Conservation (phyloP, 139 green algal species). For the Chlorella vulgaris region DNA sequence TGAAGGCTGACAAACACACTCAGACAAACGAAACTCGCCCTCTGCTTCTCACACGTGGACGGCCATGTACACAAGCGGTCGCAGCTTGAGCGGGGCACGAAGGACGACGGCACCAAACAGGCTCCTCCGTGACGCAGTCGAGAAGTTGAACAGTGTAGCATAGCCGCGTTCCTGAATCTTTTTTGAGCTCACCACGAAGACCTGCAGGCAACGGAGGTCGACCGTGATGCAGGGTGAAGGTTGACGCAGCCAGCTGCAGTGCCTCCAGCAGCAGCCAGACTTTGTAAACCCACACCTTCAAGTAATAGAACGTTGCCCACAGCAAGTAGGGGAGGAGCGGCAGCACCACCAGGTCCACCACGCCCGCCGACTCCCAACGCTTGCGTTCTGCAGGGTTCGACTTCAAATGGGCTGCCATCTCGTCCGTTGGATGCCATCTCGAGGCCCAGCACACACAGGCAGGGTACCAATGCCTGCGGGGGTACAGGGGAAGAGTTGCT, state of each 20-base stretch:
- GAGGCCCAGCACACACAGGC: slow-evolving; percentile 74
- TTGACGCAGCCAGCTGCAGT: no score
- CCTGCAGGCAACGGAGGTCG: slow-evolving; percentile 38
- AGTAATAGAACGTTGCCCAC: slow-evolving; percentile 74
- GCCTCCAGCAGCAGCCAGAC: no score
- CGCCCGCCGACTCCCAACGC: slow-evolving; percentile 39
- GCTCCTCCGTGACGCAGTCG: slow-evolving; percentile 28
- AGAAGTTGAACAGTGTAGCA: slow-evolving; percentile 72
- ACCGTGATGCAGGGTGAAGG: no score
- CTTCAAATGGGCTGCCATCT: slow-evolving; percentile 17
- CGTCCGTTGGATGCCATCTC: slow-evolving; percentile 60
- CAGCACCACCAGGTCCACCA: slow-evolving; percentile 61
- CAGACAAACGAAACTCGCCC: neutral
- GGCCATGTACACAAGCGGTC: slow-evolving; percentile 53
- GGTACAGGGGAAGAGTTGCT: neutral
- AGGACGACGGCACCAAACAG: slow-evolving; percentile 46
- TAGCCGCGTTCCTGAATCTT: slow-evolving; percentile 66
- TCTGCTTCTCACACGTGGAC: slow-evolving; percentile 36
- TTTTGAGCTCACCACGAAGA: slow-evolving; percentile 73
- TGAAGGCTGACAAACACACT: no score
- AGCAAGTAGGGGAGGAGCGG: slow-evolving; percentile 62
- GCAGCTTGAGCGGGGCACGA: slow-evolving; percentile 25
- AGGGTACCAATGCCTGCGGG: slow-evolving; percentile 65
- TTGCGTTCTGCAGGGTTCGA: neutral
- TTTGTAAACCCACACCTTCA: no score